Evolutionary conservation across 139 green algal genomes (phyloP).

Genomic region (Pedinophyceae sp.): DNA sequence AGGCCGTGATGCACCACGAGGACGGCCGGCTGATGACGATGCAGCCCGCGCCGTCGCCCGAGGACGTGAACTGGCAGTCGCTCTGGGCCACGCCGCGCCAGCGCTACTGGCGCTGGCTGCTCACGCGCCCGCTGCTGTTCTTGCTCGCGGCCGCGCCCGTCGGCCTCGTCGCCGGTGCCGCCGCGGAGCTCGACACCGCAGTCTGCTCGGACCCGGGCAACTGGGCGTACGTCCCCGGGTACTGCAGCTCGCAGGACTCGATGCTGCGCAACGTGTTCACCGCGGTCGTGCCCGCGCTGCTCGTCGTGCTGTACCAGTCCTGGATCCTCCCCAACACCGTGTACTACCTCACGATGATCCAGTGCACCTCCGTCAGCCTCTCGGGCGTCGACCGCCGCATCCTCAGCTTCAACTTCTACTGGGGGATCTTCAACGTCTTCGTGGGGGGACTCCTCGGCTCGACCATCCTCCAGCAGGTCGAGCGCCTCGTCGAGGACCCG

Average conservation of each 20-base stretch:
- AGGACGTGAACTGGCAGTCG: conserved; percentile 1
- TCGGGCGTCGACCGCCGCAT: background rate
- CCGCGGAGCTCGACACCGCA: no score
- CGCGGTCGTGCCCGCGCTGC: background rate
- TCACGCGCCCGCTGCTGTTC: background rate
- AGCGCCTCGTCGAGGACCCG: background rate
- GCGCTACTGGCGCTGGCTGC: background rate
- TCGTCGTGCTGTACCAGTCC: background rate
- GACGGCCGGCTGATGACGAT: background rate
- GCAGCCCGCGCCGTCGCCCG: background rate
- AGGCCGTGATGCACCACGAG: background rate
- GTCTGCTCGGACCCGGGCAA: no score
- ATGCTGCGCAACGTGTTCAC: no score
- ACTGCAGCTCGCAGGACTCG: no score
- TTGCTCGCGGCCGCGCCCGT: no score
- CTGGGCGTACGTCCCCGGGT: no score
- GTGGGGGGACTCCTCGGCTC: background rate
- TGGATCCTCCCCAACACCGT: background rate
- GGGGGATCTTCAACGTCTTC: conserved; percentile 1
- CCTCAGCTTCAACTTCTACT: background rate
- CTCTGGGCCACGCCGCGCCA: background rate
- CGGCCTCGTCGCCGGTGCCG: no score
- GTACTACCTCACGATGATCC: background rate
- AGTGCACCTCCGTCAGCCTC: background rate
- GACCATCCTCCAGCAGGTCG: conserved; percentile 1